Evolutionary conservation across 2,329 filamentous ascomycete genomes (phyloP).

Genomic region (Arthroderma uncinatum): DNA sequence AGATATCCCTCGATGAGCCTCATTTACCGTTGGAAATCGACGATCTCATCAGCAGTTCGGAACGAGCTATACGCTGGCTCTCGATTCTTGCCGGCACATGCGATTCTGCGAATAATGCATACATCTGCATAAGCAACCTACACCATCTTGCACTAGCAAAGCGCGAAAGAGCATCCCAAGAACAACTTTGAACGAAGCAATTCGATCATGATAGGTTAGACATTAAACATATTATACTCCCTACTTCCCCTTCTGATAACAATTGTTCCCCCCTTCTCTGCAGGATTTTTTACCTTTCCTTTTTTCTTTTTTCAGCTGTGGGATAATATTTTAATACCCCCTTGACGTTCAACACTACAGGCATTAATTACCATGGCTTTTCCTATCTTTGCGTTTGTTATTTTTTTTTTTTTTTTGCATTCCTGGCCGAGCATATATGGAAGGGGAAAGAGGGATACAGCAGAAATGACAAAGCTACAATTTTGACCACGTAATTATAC

Average conservation of each 20-base stretch:
- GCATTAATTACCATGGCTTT: no score
- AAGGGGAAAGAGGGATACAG: no score
- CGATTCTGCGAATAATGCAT: constrained; percentile 24
- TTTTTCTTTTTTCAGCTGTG: background rate
- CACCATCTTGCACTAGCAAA: background rate
- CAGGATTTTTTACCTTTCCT: no score
- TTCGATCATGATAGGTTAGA: background rate
- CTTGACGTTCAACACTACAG: no score
- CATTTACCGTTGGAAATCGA: constrained; percentile 20
- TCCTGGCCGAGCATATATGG: no score
- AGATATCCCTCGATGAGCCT: constrained; percentile 22
- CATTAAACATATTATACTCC: no score
- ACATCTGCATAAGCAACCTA: constrained; percentile 1
- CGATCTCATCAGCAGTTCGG: constrained; percentile 20
- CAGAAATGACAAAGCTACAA: no score
- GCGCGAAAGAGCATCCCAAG: background rate
- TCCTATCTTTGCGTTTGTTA: no score
- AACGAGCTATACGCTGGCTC: constrained; percentile 27
- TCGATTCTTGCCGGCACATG: constrained; percentile 22
- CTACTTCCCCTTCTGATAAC: no score
- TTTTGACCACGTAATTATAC: no score
- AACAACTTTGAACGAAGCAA: background rate
- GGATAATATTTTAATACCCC: background rate
- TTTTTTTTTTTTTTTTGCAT: no score
- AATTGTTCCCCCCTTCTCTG: no score